A percentile compares a stretch with the other conserved stretches of the same genome.
Evolutionary conservation across 805 yeast species (phyloP).

Genomic region (Candida taoyuanica): DNA sequence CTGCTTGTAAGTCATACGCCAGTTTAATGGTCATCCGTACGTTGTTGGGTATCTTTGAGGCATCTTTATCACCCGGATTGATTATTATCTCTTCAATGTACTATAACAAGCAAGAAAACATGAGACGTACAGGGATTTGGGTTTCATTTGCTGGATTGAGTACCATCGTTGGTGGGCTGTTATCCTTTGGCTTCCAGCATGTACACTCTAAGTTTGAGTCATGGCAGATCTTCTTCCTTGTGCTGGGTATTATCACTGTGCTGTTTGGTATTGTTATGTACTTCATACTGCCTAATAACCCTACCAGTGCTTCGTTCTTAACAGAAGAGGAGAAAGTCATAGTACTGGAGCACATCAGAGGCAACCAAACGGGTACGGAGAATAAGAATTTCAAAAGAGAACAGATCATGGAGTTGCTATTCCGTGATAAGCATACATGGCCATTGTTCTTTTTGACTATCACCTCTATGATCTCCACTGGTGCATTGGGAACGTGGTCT

Average conservation of each 20-base stretch:
- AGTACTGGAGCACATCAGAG: slow-evolving; percentile 39
- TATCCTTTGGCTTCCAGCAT: slow-evolving; percentile 51
- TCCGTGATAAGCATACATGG: slow-evolving; percentile 46
- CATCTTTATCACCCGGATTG: slow-evolving; percentile 52
- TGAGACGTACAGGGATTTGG: slow-evolving; percentile 50
- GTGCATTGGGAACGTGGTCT: slow-evolving; percentile 36
- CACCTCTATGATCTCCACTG: slow-evolving; percentile 45
- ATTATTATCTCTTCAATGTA: slow-evolving; percentile 59
- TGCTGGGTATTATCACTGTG: slow-evolving; percentile 51
- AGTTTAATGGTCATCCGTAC: slow-evolving; percentile 52
- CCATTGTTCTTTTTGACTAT: slow-evolving; percentile 41
- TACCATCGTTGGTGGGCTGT: slow-evolving; percentile 40
- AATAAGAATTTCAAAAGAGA: slow-evolving; percentile 36
- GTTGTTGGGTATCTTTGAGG: slow-evolving; percentile 49
- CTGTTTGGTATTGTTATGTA: slow-evolving; percentile 42
- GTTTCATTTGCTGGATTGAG: slow-evolving; percentile 54
- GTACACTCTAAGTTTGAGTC: slow-evolving; percentile 40
- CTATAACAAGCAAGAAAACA: slow-evolving; percentile 49
- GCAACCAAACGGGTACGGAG: slow-evolving; percentile 45
- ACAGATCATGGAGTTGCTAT: slow-evolving; percentile 40
- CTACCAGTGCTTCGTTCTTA: slow-evolving; percentile 32
- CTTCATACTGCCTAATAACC: slow-evolving; percentile 48
- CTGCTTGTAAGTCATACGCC: slow-evolving; percentile 49
- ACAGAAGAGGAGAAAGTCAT: slow-evolving; percentile 37
- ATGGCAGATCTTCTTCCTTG: slow-evolving; percentile 60